Percentiles rank a stretch among this genome's conserved stretches.
These are phyloP conservation scores for Strobilomyces echinocephalus DNA, from an alignment of 768 basidiomycete genomes.

Conservation along the genomic window DNA sequence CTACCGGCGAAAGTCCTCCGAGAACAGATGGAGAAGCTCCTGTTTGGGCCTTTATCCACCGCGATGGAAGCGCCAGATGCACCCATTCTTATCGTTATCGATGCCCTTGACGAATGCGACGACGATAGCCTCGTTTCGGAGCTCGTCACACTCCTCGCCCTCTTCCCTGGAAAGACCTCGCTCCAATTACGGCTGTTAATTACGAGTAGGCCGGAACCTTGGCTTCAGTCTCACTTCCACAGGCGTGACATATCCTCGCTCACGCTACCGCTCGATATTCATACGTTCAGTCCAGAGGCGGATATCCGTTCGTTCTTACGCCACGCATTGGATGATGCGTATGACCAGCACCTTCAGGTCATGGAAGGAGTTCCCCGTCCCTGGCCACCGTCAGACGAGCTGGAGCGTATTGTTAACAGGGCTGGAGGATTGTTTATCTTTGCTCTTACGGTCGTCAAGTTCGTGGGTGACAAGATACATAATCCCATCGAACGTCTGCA, in stretches of 20 bases:
- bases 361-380: slow-evolving; percentile 19
- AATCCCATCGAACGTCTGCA: slow-evolving; percentile 13
- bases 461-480: slow-evolving; percentile 16
- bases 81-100: slow-evolving; percentile 19
- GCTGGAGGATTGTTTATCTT: slow-evolving; percentile 28
- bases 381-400: slow-evolving; percentile 22
- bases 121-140: slow-evolving; percentile 23
- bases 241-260: slow-evolving; percentile 9
- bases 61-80: slow-evolving; percentile 5
- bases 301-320: slow-evolving; percentile 24
- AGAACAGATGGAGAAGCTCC: slow-evolving; percentile 26
- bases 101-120: slow-evolving; percentile 27
- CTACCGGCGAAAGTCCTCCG: slow-evolving; percentile 27
- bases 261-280: slow-evolving; percentile 16
- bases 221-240: slow-evolving; percentile 20
- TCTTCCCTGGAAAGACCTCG: slow-evolving; percentile 6
- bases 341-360: slow-evolving; percentile 13
- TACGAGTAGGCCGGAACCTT: slow-evolving; percentile 22
- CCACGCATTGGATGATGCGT: slow-evolving; percentile 16
- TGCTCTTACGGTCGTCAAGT: slow-evolving; percentile 27
- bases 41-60: slow-evolving; percentile 18
- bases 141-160: slow-evolving; percentile 21
- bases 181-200: slow-evolving; percentile 25
- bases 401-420: slow-evolving; percentile 17
- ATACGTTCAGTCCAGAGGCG: slow-evolving; percentile 19